Base-by-base conservation (phyloP, 768 basidiomycete genomes). In the Tricholoma bakamatsutake region DNA sequence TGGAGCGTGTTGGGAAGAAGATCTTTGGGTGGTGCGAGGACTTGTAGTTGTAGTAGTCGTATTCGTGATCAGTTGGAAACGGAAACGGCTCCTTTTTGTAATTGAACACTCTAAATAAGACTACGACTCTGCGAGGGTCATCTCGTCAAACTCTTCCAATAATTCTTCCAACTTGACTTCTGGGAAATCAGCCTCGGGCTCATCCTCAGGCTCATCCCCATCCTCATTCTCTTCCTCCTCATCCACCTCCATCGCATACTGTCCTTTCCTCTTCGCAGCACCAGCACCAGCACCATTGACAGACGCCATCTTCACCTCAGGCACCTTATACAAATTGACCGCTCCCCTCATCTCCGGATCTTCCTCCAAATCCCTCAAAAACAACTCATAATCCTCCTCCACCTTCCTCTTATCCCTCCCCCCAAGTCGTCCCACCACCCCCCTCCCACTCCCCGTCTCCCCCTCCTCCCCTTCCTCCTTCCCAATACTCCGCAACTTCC, bases 321-420 rank as follows among this genome's bases (percentile, higher is more conserved):
- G 59, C 2, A 81, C 75, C 72, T 86, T 90, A 78, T 96, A 98
- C 54, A 98, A 65, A 70, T 97, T 95, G 62, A 98, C 86, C 8
- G 83, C 83, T 5, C 80, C 78, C 37, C 96, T 82, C 76, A 98
- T 74, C 76, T 98, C 95, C 18, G 87, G 86, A 71, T 98, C 95
- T 69, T 98, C 96, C 71, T 97, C 94, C 49, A 98, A 71, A 59
- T 97, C 94, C 46, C 89, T 81, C 71, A 98, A 74, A 83, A 99
- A 99, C 50, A 91, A 60, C 75, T 98, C 97, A 71, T 98, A 99
- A 67, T 99, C 96, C 67, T 92, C 86, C 62, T 98, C 94, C 56
- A 98, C 91, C 77, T 94, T 93, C 75, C 81, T 86, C 71, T 85
- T 82, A 72, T 96, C 94, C 47, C 93, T 77, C 34, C 93, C 94